These are phyloP conservation scores for Aspergillus spinulosporus DNA, from an alignment of 2,329 filamentous ascomycete species.

Conservation along the genomic window DNA sequence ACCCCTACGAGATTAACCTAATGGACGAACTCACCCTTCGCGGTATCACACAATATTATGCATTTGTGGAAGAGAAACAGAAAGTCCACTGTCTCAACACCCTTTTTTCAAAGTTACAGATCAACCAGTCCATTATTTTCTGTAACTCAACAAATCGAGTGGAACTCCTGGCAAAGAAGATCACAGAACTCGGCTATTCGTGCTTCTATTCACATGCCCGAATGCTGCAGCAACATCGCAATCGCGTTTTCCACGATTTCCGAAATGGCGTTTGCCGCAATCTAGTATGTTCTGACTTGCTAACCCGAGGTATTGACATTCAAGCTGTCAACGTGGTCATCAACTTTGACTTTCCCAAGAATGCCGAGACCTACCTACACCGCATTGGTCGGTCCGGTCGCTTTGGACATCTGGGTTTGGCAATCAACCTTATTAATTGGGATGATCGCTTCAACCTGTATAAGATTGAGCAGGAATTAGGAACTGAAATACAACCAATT, in stretches of 20 bases:
- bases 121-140: constrained; percentile 99
- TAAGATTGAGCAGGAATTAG: constrained; percentile 95
- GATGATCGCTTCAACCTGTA: constrained; percentile 98
- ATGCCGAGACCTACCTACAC: constrained; percentile 97
- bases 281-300: constrained; percentile 92
- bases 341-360: constrained; percentile 99
- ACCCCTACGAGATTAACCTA: constrained; percentile 97
- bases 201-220: constrained; percentile 99
- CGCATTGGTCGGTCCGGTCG: constrained; percentile 96
- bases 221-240: constrained; percentile 95
- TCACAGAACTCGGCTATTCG: constrained; percentile 97
- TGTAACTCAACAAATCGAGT: constrained; percentile 99
- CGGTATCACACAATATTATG: constrained; percentile 98
- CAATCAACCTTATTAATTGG: constrained; percentile 99
- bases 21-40: constrained; percentile 99
- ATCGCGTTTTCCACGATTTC: constrained; percentile 99
- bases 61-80: constrained; percentile 98
- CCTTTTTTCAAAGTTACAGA: constrained; percentile 97
- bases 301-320: constrained; percentile 98
- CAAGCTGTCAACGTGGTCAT: constrained; percentile 99
- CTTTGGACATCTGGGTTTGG: constrained; percentile 93
- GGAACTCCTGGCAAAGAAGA: constrained; percentile 96
- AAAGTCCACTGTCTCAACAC: constrained; percentile 99
- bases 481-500: constrained; percentile 97
- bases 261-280: constrained; percentile 97